Evolutionary conservation across 495 filamentous ascomycete genomes (phyloP), one percentile per base, ranked within the genome.

Genomic region (Daldinia bambusicola): DNA sequence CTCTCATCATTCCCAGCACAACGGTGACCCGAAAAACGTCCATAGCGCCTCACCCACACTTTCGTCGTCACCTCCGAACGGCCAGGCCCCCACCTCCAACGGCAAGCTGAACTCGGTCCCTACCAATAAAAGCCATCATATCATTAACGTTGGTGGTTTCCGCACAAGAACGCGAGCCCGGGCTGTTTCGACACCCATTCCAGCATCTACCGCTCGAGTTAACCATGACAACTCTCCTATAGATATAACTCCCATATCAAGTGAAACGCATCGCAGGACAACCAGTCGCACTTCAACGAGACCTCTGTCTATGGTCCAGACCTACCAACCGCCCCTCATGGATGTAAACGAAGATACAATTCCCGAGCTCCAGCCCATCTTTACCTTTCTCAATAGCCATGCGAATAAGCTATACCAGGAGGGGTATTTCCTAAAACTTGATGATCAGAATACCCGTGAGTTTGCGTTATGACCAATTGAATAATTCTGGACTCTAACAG

Each of bases 391-490:
- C 55, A 99, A 97, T 80, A 97, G 91, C 78, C 96, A 98, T 80
- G 89, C 88, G 10, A 98, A 97, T 78, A 99, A 98, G 81, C 82
- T 98, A 53, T 99, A 98, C 77, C 93, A 97, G 51, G 95, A 99
- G 80, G 95, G 95, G 13, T 99, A 98, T 76, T 98, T 99, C 67
- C 77, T 99, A 73, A 99, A 98, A 78, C 79, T 98, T 48, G 94
- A 96, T 79, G 95, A 99, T 76, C 85, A 97, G 65, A 95, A 98
- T 79, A 89, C 87, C 43, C 88, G 94, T 97, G 86, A 60, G 92
- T 86, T 16, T 6, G 37, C 48, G 10, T 18, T 58, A 13, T 48
- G 4, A 4, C 6, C 43, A 65, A 64, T 59, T 63, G 43, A 22
- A 18, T 6, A 4, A 16, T 22, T 36, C n/a, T 6, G 2, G 31